A percentile compares a stretch with the other conserved stretches of the same genome.
Conservation (phyloP, 495 filamentous ascomycete species). For the Aspergillus carlsbadensis region DNA sequence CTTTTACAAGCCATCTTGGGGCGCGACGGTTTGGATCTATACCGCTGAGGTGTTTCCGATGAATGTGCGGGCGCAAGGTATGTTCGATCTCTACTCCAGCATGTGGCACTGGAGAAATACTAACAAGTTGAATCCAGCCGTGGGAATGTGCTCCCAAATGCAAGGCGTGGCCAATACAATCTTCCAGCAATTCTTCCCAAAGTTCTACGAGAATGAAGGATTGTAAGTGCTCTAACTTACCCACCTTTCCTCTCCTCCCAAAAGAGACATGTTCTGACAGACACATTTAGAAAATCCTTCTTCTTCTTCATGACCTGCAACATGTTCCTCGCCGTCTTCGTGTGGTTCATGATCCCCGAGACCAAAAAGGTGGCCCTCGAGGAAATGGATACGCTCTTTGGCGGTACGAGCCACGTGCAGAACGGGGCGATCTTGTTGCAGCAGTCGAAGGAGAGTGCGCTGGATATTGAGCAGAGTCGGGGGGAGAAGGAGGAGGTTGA, state of each 20-base stretch:
- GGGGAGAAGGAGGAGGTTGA: too few relatives aligned
- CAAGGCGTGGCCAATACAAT: conserved; percentile 65
- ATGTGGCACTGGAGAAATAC: too few relatives aligned
- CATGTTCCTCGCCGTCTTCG: conserved; percentile 58
- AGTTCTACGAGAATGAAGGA: conserved; percentile 56
- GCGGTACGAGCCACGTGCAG: conserved; percentile 53
- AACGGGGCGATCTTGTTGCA: not conserved
- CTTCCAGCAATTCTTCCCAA: conserved; percentile 66
- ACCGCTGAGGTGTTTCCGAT: conserved; percentile 64
- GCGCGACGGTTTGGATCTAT: conserved; percentile 66
- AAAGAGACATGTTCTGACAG: not conserved
- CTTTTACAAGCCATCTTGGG: conserved; percentile 66
- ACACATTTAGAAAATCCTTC: conserved; percentile 23
- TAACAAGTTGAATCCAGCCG: conserved; percentile 32
- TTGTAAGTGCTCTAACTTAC: conserved; percentile 32
- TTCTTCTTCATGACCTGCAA: conserved; percentile 54
- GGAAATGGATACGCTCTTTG: conserved; percentile 62
- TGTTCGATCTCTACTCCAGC: too few relatives aligned
- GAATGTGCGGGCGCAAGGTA: conserved; percentile 59
- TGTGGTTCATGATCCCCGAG: conserved; percentile 73
- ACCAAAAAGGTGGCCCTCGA: conserved; percentile 67
- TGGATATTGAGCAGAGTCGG: too few relatives aligned
- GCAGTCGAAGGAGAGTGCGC: not conserved
- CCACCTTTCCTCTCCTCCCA: too few relatives aligned
- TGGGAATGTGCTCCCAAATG: conserved; percentile 64